These are phyloP conservation scores for Capillidium heterosporum DNA, from an alignment of 371 early-diverging fungal genomes.

Conservation along the genomic window DNA sequence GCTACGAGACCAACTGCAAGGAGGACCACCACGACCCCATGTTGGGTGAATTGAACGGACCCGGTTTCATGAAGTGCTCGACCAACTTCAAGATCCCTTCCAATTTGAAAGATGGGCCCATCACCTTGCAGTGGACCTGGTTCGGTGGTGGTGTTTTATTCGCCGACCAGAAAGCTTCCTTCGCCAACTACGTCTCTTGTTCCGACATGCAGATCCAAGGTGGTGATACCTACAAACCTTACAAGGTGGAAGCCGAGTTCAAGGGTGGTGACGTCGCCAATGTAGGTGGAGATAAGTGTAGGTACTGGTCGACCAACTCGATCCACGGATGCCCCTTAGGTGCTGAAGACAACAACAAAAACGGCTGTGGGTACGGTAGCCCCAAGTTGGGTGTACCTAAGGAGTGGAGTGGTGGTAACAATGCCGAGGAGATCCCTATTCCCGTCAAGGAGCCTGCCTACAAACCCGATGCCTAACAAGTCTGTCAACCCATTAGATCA, in stretches of 20 bases:
- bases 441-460: too few species aligned
- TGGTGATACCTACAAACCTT: slow-evolving; percentile 26
- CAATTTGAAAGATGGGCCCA: slow-evolving; percentile 25
- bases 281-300: neutral
- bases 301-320: neutral
- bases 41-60: slow-evolving; percentile 16
- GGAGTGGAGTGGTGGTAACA: neutral
- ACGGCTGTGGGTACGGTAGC: neutral
- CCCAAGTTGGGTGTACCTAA: neutral
- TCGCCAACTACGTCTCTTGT: slow-evolving; percentile 31
- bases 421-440: too few species aligned
- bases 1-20: slow-evolving; percentile 31
- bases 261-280: neutral
- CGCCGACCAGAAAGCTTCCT: slow-evolving; percentile 32
- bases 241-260: slow-evolving; percentile 6
- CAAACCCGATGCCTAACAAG: too few species aligned
- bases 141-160: slow-evolving; percentile 16
- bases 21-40: slow-evolving; percentile 8
- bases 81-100: slow-evolving; percentile 24
- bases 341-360: neutral
- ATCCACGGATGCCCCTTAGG: neutral
- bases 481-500: too few species aligned
- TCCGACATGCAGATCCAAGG: slow-evolving; percentile 25
- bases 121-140: slow-evolving; percentile 39
- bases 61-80: slow-evolving; percentile 20